Evolutionary conservation across 176 grass and related monocot species (phyloP).

Genomic region (Oryza officinalis): DNA sequence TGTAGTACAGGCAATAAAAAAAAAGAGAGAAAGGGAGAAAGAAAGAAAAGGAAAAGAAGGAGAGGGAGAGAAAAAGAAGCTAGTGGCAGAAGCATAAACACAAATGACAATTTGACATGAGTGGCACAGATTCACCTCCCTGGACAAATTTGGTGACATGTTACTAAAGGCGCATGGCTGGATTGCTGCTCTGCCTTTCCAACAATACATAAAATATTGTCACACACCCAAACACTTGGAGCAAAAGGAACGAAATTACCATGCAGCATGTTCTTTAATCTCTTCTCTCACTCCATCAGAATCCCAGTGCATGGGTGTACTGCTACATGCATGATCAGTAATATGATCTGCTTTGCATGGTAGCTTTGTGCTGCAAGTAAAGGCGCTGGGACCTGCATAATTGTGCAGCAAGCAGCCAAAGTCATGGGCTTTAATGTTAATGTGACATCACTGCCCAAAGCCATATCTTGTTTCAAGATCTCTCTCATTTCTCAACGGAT

Average conservation of each 20-base stretch:
- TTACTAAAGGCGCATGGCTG: slow-evolving; percentile 25
- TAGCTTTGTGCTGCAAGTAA: slow-evolving; percentile 46
- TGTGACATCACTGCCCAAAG: slow-evolving; percentile 63
- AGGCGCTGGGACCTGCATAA: slow-evolving; percentile 30
- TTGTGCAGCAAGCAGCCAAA: slow-evolving; percentile 48
- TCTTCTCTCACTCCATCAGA: neutral
- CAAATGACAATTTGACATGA: slow-evolving; percentile 39
- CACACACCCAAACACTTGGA: slow-evolving; percentile 29
- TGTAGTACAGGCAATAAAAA: slow-evolving; percentile 36
- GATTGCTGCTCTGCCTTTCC: slow-evolving; percentile 9
- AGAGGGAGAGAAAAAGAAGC: slow-evolving; percentile 11
- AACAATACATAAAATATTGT: neutral
- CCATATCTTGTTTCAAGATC: slow-evolving; percentile 60
- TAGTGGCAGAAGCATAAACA: slow-evolving; percentile 40
- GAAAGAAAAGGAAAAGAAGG: neutral
- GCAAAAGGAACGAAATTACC: slow-evolving; percentile 28
- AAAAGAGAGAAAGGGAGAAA: neutral
- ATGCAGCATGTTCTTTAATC: slow-evolving; percentile 1
- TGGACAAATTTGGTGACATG: slow-evolving; percentile 5
- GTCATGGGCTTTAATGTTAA: slow-evolving; percentile 52
- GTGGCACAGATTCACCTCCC: slow-evolving; percentile 42
- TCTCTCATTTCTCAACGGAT: slow-evolving; percentile 43
- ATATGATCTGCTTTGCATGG: slow-evolving; percentile 45
- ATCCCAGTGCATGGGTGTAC: neutral
- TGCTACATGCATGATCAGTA: slow-evolving; percentile 32